Percentiles rank a stretch among this genome's conserved stretches.
phyloP scores from a whole-genome alignment of 2,329 filamentous ascomycete genomes.

The Neurospora sp. region DNA sequence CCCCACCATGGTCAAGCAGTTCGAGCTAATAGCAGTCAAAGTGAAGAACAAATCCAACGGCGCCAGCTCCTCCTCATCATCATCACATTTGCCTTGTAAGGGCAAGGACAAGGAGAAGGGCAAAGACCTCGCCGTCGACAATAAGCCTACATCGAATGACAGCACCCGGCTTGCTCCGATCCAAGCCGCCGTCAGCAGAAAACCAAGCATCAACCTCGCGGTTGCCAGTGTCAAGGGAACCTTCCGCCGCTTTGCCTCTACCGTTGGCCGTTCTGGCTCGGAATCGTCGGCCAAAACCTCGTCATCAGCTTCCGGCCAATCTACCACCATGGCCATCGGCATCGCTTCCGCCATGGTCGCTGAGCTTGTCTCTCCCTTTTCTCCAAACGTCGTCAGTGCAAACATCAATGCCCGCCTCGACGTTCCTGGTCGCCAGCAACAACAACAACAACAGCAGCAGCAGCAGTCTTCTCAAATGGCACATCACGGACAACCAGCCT shows the following conservation, averaged over 20 bases:
- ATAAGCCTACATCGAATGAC: background rate
- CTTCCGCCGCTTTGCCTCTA: conserved; percentile 18
- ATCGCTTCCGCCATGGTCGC: conserved; percentile 15
- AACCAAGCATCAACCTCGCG: conserved; percentile 12
- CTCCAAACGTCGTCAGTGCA: conserved; percentile 11
- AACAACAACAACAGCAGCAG: background rate
- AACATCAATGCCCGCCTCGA: conserved; percentile 1
- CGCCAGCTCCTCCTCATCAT: background rate
- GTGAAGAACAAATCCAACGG: conserved; percentile 5
- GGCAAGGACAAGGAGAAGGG: conserved; percentile 11
- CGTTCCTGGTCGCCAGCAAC: conserved; percentile 7
- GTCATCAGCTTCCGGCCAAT: conserved; percentile 3
- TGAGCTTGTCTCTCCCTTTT: conserved; percentile 14
- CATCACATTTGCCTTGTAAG: background rate
- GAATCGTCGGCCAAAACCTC: conserved; percentile 2
- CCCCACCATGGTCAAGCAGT: conserved; percentile 39
- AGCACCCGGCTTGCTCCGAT: background rate
- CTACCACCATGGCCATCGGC: conserved; percentile 12
- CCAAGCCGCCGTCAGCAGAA: conserved; percentile 5
- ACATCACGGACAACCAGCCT: background rate
- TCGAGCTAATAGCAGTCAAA: conserved; percentile 30
- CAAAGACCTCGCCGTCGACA: conserved; percentile 4
- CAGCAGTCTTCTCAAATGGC: background rate
- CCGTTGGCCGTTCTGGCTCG: conserved; percentile 11
- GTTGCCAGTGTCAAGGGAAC: conserved; percentile 11